Evolutionary conservation across 441 rosid genomes (phyloP).

Genomic region (Raphanus hybrid): DNA sequence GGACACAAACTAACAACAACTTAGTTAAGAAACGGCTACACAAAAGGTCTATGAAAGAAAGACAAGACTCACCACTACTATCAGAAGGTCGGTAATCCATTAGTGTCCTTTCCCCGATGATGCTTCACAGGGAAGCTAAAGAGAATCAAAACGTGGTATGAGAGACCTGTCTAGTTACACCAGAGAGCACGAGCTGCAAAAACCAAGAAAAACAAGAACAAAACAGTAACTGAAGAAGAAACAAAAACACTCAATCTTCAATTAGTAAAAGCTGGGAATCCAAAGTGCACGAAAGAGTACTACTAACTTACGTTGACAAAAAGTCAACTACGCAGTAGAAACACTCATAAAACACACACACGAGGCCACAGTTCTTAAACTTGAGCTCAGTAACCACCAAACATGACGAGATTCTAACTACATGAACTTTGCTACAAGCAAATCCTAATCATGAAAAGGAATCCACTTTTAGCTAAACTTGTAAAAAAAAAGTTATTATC

Average conservation of each 20-base stretch:
- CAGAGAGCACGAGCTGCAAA: conserved; percentile 39
- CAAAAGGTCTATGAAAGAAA: background rate
- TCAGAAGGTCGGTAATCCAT: conserved; percentile 83
- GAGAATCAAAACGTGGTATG: conserved; percentile 25
- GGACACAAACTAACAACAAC: conserved; percentile 1
- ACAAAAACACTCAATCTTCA: conserved; percentile 15
- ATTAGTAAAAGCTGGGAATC: background rate
- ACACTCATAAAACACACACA: background rate
- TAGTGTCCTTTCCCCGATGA: conserved; percentile 34
- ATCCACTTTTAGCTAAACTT: background rate
- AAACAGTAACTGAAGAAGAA: background rate
- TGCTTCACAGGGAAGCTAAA: conserved; percentile 31
- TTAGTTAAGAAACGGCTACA: background rate
- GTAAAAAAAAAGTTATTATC: background rate
- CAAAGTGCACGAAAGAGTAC: background rate
- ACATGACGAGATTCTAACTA: conserved; percentile 12
- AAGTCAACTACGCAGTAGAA: background rate
- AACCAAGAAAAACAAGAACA: background rate
- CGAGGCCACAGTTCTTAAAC: background rate
- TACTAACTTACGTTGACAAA: background rate
- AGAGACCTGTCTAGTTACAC: conserved; percentile 17
- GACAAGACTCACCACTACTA: conserved; percentile 75
- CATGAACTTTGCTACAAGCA: background rate
- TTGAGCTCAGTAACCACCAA: background rate
- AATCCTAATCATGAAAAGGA: background rate